These are phyloP conservation scores for Begonia peltatifolia DNA, from an alignment of 306 rosid genomes.

Conservation along the genomic window DNA sequence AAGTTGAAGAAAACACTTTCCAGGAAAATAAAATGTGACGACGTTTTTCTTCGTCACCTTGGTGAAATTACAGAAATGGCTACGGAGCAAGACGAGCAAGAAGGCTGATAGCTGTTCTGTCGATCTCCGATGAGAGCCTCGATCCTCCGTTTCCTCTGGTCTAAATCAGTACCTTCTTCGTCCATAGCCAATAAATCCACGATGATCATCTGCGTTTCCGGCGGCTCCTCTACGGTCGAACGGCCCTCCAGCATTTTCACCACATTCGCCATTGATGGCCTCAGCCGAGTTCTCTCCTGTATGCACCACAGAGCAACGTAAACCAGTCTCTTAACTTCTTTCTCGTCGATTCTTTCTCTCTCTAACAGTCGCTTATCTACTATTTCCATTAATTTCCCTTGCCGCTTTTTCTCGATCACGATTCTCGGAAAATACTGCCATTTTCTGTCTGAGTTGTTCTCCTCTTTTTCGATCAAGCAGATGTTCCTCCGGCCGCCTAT, in stretches of 20 bases:
- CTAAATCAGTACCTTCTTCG: slow-evolving; percentile 15
- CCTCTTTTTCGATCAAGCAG: slow-evolving; percentile 19
- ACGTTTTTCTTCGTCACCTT: no score
- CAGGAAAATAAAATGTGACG: no score
- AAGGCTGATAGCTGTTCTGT: no score
- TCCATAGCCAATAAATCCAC: slow-evolving; percentile 43
- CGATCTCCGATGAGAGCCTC: slow-evolving; percentile 11
- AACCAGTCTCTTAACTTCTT: slow-evolving; percentile 42
- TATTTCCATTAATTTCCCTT: slow-evolving; percentile 61
- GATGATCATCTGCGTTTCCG: slow-evolving; percentile 54
- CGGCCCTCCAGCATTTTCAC: slow-evolving; percentile 79
- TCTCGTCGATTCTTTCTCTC: slow-evolving; percentile 34
- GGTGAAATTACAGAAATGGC: no score
- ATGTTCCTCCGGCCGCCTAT: slow-evolving; percentile 74
- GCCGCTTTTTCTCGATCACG: slow-evolving; percentile 47
- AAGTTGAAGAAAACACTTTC: no score
- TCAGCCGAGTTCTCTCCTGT: slow-evolving; percentile 58
- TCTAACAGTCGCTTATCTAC: slow-evolving; percentile 44
- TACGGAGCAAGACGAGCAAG: no score
- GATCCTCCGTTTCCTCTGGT: slow-evolving; percentile 7
- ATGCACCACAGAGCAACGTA: slow-evolving; percentile 79
- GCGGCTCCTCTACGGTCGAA: slow-evolving; percentile 49
- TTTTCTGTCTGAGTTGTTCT: slow-evolving; percentile 23
- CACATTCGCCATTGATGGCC: slow-evolving; percentile 61
- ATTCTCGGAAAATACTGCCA: slow-evolving; percentile 56